Base-by-base conservation (phyloP, 2,329 filamentous ascomycete genomes). In the Apiospora hydei region DNA sequence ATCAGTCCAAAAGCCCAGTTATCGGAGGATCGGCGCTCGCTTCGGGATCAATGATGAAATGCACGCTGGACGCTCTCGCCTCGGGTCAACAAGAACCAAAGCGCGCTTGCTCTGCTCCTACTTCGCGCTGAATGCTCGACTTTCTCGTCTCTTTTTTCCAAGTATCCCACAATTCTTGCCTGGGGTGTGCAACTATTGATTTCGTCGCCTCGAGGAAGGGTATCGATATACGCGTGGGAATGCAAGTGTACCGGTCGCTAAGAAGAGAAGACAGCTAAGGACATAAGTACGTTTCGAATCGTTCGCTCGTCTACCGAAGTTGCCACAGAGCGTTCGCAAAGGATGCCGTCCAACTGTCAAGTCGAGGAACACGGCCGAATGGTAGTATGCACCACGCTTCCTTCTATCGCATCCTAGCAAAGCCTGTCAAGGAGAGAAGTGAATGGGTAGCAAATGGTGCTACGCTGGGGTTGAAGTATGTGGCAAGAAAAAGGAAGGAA, bases 361-460 rank as follows among this genome's bases (percentile, higher is more conserved):
- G 34, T 64, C 57, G 18, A 64, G 34, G 34, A 64, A 64, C 57
- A 64, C 57, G 34, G 57, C 34, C 57, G 57, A 64, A 64, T 41
- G 21, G 57, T 64, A 64, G 57, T 41, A 64, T 64, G 57, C 34
- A 64, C 57, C 8, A n/a, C 57, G 34, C 57, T 64, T 64, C 53
- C 53, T 61, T 61, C 53, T 64, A 64, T 64, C 57, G 57, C 57
- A 64, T 64, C 57, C 57, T 64, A 41, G 57, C 57, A 64, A 64
- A 64, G 57, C 57, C 57, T 64, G 30, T 41, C 21, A n/a, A 41
- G 34, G 57, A 64, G 34, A 41, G 57, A 64, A 64, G 57, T 64
- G 57, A 64, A 64, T 41, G 34, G 57, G 57, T 30, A 64, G 57
- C 57, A 64, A 64, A 64, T 41, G 30, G 30, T 38, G 57, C 57